Percentiles rank a stretch among this genome's conserved stretches.
phyloP scores from a whole-genome alignment of 768 basidiomycete species.

The Tricholoma sp. region DNA sequence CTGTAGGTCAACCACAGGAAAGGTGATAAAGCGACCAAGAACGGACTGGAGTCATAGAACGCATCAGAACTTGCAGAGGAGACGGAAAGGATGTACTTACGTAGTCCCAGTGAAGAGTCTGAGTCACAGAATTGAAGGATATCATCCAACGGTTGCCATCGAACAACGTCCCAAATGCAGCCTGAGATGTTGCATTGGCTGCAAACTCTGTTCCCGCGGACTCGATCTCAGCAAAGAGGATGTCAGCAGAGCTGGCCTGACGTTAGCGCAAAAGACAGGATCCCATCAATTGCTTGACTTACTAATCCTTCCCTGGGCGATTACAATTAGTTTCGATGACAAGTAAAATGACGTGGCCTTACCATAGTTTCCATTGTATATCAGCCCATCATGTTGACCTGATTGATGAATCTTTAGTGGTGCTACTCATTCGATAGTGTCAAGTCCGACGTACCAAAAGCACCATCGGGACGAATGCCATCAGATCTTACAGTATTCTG shows the following conservation, averaged over 20 bases:
- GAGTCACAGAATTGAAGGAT: constrained; percentile 50
- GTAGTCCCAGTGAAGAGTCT: constrained; percentile 67
- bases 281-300: constrained; percentile 7
- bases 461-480: constrained; percentile 54
- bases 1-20: background rate
- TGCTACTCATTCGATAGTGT: constrained; percentile 9
- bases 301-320: constrained; percentile 41
- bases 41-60: constrained; percentile 37
- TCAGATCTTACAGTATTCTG: constrained; percentile 46
- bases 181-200: constrained; percentile 36
- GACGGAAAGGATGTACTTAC: constrained; percentile 33
- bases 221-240: constrained; percentile 56
- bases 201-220: constrained; percentile 56
- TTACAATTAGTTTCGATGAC: constrained; percentile 2
- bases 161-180: constrained; percentile 51
- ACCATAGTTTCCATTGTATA: constrained; percentile 75
- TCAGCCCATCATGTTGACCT: constrained; percentile 57
- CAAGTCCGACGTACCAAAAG: constrained; percentile 33
- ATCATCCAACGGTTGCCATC: constrained; percentile 70
- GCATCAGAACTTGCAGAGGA: background rate
- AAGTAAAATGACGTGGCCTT: constrained; percentile 7
- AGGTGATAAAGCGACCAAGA: background rate
- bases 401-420: constrained; percentile 19
- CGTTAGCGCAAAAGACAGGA: background rate
- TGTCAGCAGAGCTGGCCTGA: constrained; percentile 47